These are phyloP conservation scores for Nephelium lappaceum DNA, from an alignment of 345 rosid species.

Conservation along the genomic window DNA sequence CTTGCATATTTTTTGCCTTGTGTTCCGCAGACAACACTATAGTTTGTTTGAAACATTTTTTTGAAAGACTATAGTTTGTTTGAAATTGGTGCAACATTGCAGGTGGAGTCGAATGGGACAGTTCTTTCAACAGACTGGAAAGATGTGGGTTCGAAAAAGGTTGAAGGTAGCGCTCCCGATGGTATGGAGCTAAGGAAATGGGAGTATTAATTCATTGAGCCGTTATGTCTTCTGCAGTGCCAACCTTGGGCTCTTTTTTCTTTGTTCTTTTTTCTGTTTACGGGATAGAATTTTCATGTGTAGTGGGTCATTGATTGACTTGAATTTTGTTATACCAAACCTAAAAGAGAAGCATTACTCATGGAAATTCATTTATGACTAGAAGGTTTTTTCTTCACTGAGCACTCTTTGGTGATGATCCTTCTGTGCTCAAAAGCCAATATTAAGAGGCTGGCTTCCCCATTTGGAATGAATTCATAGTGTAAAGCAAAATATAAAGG, in stretches of 20 bases:
- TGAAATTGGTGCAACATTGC: slow-evolving; percentile 12
- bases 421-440: not conserved
- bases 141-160: slow-evolving; percentile 75
- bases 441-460: no score
- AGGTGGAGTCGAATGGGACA: slow-evolving; percentile 82
- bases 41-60: not conserved
- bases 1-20: not conserved
- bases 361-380: not conserved
- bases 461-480: no score
- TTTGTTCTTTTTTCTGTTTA: no score
- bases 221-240: no score
- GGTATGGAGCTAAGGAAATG: slow-evolving; percentile 88
- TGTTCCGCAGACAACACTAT: not conserved
- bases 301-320: not conserved
- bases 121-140: slow-evolving; percentile 85
- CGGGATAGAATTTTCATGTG: not conserved
- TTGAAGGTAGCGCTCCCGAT: slow-evolving; percentile 77
- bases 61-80: not conserved
- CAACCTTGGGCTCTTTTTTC: not conserved
- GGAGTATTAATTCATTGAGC: slow-evolving; percentile 39
- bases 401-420: not conserved
- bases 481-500: no score
- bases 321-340: not conserved
- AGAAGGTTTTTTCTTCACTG: not conserved
- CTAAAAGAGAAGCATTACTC: not conserved